These are phyloP conservation scores for Pseudocercospora ulei DNA, from an alignment of 2,329 filamentous ascomycete genomes.

Conservation along the genomic window DNA sequence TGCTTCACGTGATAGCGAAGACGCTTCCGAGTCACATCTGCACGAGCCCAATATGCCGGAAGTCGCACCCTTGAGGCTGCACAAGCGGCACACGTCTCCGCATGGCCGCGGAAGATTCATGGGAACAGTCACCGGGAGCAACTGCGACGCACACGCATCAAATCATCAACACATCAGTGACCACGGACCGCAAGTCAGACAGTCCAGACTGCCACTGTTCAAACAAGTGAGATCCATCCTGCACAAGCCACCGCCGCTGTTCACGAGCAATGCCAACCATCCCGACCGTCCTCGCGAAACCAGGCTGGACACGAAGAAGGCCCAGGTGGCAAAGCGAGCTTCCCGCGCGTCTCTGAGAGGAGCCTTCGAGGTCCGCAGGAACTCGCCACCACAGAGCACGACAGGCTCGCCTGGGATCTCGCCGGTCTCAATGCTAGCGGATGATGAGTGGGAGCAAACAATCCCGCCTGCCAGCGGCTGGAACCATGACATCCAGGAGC, in stretches of 20 bases:
- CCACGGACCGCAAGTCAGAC: constrained; percentile 23
- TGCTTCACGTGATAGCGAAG: constrained; percentile 35
- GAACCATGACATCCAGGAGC: constrained; percentile 11
- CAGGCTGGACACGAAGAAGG: constrained; percentile 2
- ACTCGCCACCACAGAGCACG: constrained; percentile 6
- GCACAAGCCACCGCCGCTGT: constrained; percentile 25
- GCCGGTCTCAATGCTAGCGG: constrained; percentile 17
- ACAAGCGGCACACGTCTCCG: constrained; percentile 12
- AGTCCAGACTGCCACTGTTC: constrained; percentile 30
- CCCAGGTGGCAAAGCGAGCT: constrained; percentile 4
- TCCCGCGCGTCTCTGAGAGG: constrained; percentile 14
- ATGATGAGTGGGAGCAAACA: constrained; percentile 21
- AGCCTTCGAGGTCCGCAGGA: constrained; percentile 9
- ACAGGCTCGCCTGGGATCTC: constrained; percentile 9
- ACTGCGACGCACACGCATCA: constrained; percentile 22
- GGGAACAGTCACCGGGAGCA: neutral
- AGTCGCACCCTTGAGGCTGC: constrained; percentile 19
- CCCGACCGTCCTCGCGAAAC: constrained; percentile 21
- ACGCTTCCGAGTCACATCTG: constrained; percentile 21
- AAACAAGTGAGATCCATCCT: constrained; percentile 32
- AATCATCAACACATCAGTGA: constrained; percentile 24
- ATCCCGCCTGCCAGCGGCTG: constrained; percentile 14
- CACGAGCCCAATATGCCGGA: constrained; percentile 21
- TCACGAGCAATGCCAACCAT: constrained; percentile 19
- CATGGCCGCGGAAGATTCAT: constrained; percentile 3